Evolutionary conservation across 129 eudicot genomes (phyloP).

Genomic region (Flaveria linearis): DNA sequence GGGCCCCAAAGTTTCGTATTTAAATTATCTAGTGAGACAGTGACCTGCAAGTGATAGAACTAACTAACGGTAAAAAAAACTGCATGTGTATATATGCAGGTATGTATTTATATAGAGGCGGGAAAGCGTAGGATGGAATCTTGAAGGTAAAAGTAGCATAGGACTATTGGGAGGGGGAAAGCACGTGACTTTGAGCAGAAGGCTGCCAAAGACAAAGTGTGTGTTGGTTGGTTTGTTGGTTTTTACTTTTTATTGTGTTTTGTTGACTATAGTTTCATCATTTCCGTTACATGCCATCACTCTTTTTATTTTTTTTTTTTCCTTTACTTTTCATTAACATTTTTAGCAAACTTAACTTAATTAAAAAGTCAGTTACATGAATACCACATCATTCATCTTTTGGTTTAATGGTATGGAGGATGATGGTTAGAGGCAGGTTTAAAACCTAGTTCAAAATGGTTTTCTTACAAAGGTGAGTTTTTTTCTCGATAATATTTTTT

Average conservation of each 20-base stretch:
- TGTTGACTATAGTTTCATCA: slow-evolving; percentile 43
- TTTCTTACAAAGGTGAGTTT: too few relatives aligned
- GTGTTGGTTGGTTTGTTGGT: slow-evolving; percentile 28
- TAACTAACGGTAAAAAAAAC: too few relatives aligned
- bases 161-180: slow-evolving; percentile 15
- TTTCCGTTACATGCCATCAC: slow-evolving; percentile 32
- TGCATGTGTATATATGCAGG: not conserved
- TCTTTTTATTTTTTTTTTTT: slow-evolving; percentile 27
- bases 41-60: too few relatives aligned
- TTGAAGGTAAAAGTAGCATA: slow-evolving; percentile 24
- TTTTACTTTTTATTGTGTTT: slow-evolving; percentile 19
- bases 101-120: not conserved
- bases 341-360: slow-evolving; percentile 4
- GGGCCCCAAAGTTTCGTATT: too few relatives aligned
- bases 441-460: too few relatives aligned
- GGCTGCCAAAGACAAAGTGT: slow-evolving; percentile 41
- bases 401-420: too few relatives aligned
- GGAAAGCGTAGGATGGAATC: slow-evolving; percentile 32
- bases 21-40: too few relatives aligned
- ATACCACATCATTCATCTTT: not conserved
- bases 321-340: not conserved
- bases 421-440: too few relatives aligned
- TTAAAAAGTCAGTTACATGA: not conserved
- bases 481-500: too few relatives aligned
- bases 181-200: slow-evolving; percentile 40